Percentiles rank a stretch among this genome's conserved stretches.
These are phyloP conservation scores for Anthostomella pinea DNA, from an alignment of 2,329 filamentous ascomycete species.

Conservation along the genomic window DNA sequence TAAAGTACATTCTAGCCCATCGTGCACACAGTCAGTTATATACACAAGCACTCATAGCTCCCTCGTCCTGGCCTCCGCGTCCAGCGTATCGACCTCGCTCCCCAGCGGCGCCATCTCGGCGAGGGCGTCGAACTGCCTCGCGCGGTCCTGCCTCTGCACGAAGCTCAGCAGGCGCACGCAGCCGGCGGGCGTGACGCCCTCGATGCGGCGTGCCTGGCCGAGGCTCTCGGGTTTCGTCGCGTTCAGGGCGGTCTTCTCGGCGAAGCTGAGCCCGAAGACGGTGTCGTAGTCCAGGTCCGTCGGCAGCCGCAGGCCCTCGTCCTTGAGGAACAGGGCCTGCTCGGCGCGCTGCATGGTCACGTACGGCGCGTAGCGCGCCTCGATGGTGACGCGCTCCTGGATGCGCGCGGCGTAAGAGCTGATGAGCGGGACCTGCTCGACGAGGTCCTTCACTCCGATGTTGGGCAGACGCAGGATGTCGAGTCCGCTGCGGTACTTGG, in stretches of 20 bases:
- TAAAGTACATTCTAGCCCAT: too few species aligned
- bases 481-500: conserved; percentile 66
- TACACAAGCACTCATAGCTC: conserved; percentile 35
- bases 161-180: conserved; percentile 60
- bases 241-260: conserved; percentile 71
- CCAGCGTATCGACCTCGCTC: conserved; percentile 37
- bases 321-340: conserved; percentile 66
- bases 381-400: conserved; percentile 69
- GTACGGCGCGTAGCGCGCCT: conserved; percentile 85
- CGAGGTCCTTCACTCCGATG: conserved; percentile 56
- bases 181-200: conserved; percentile 68
- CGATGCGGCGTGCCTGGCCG: conserved; percentile 82
- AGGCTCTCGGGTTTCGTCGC: conserved; percentile 76
- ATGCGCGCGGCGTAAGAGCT: conserved; percentile 55
- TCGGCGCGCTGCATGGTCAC: conserved; percentile 68
- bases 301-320: conserved; percentile 74
- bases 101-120: conserved; percentile 29
- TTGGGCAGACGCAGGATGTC: conserved; percentile 72
- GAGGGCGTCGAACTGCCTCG: conserved; percentile 2
- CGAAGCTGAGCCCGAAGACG: conserved; percentile 72
- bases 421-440: conserved; percentile 55
- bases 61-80: conserved; percentile 38
- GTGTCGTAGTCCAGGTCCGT: conserved; percentile 70
- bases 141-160: conserved; percentile 44
- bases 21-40: too few species aligned